Conservation (phyloP, 208 protist species). For the Leishmania aethiopica region DNA sequence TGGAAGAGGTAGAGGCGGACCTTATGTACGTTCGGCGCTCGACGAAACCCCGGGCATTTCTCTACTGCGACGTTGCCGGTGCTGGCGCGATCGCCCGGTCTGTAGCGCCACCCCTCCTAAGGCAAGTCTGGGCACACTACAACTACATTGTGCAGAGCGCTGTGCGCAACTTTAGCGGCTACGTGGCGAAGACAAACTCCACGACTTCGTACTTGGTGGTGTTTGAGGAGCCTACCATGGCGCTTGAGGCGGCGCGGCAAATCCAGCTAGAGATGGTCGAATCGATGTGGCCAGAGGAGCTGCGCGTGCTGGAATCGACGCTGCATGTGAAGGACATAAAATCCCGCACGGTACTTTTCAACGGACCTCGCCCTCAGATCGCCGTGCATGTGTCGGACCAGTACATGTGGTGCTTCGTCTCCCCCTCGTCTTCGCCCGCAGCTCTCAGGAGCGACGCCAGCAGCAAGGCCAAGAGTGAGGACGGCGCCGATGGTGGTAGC, state of each 20-base stretch:
- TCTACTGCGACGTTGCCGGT: constrained; percentile 59
- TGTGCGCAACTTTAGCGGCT: constrained; percentile 46
- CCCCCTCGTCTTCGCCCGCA: background rate
- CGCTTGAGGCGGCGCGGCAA: constrained; percentile 65
- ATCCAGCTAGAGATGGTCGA: constrained; percentile 62
- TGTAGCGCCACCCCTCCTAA: constrained; percentile 31
- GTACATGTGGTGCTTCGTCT: constrained; percentile 25
- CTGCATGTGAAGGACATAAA: constrained; percentile 66
- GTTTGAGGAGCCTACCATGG: constrained; percentile 42
- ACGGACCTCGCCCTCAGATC: constrained; percentile 66
- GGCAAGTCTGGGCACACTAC: constrained; percentile 59
- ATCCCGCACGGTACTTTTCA: constrained; percentile 60
- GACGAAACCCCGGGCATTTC: constrained; percentile 38
- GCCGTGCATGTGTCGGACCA: constrained; percentile 53
- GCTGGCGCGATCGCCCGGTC: constrained; percentile 25
- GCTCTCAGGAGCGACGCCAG: background rate
- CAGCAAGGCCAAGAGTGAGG: background rate
- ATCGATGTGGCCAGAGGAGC: constrained; percentile 55
- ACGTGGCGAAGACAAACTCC: constrained; percentile 68
- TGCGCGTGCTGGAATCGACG: constrained; percentile 57
- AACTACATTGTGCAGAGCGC: constrained; percentile 71
- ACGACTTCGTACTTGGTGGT: constrained; percentile 61
- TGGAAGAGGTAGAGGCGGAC: constrained; percentile 28
- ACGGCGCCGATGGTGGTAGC: constrained; percentile 2
- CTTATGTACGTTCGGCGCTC: constrained; percentile 24